These are phyloP conservation scores for Chenopodium suecicum DNA, from an alignment of 148 eudicot species.

Conservation along the genomic window DNA sequence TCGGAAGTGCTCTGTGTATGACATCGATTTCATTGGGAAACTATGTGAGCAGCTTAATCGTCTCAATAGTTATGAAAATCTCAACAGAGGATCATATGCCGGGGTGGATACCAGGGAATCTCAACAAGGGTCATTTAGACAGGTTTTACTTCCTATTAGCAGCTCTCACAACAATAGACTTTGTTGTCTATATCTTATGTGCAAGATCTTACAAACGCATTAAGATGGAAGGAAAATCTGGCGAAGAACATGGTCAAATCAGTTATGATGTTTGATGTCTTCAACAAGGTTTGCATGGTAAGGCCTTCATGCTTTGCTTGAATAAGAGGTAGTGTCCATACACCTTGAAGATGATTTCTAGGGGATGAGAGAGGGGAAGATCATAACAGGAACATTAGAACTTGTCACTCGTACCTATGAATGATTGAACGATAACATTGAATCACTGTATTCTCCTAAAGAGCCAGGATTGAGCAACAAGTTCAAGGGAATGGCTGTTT, in stretches of 20 bases:
- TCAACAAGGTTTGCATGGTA: not conserved
- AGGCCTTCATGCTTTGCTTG: slow-evolving; percentile 17
- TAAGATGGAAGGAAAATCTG: slow-evolving; percentile 48
- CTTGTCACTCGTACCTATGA: slow-evolving; percentile 12
- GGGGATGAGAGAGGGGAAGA: not conserved
- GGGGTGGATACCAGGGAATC: slow-evolving; percentile 92
- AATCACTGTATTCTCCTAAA: not conserved
- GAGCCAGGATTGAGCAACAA: slow-evolving; percentile 9
- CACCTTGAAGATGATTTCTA: slow-evolving; percentile 1
- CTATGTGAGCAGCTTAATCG: slow-evolving; percentile 76
- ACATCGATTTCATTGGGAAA: slow-evolving; percentile 93
- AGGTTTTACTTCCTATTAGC: slow-evolving; percentile 81
- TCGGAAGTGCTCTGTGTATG: slow-evolving; percentile 93
- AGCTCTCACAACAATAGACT: slow-evolving; percentile 54
- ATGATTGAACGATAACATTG: slow-evolving; percentile 8
- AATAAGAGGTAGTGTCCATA: slow-evolving; percentile 11
- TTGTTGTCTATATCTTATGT: slow-evolving; percentile 51
- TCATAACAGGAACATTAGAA: slow-evolving; percentile 12
- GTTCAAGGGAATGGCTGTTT: slow-evolving; percentile 13
- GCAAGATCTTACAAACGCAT: slow-evolving; percentile 77
- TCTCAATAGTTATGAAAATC: slow-evolving; percentile 69
- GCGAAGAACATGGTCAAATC: slow-evolving; percentile 28
- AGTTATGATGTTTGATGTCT: slow-evolving; percentile 25
- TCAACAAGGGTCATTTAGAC: slow-evolving; percentile 81
- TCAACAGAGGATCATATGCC: slow-evolving; percentile 67